phyloP scores from a whole-genome alignment of 1,139 yeast genomes.

The Candida gigantensis region DNA sequence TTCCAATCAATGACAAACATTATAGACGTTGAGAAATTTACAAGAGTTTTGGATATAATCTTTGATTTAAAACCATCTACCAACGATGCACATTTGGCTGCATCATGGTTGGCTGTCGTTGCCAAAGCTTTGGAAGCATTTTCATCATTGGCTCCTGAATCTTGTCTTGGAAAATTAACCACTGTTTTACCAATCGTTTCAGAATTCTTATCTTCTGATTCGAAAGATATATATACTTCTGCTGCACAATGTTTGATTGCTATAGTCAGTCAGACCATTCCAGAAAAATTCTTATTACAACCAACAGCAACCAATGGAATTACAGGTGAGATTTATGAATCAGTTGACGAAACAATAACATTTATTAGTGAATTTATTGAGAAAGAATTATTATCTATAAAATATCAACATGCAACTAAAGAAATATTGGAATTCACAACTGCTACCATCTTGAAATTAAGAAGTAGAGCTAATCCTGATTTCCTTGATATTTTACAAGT shows the following conservation, averaged over 20 bases:
- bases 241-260: constrained; percentile 90
- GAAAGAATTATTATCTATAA: constrained; percentile 65
- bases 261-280: constrained; percentile 63
- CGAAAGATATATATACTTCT: constrained; percentile 65
- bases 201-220: constrained; percentile 66
- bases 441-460: constrained; percentile 64
- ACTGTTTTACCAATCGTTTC: constrained; percentile 57
- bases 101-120: constrained; percentile 92
- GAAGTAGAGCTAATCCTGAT: constrained; percentile 72
- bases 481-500: constrained; percentile 64
- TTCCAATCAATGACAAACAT: constrained; percentile 74
- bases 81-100: constrained; percentile 83
- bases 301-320: constrained; percentile 46
- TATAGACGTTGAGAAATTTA: constrained; percentile 61
- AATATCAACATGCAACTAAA: constrained; percentile 74
- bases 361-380: constrained; percentile 52
- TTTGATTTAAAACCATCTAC: constrained; percentile 79
- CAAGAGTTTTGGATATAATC: constrained; percentile 66
- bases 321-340: constrained; percentile 50
- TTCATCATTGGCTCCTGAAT: constrained; percentile 57
- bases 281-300: constrained; percentile 55
- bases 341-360: constrained; percentile 53
- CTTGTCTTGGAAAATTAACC: constrained; percentile 59
- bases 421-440: constrained; percentile 72
- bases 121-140: constrained; percentile 83